Conservation (phyloP, 1,284 basidiomycete species). For the Chondrostereum purpureum region DNA sequence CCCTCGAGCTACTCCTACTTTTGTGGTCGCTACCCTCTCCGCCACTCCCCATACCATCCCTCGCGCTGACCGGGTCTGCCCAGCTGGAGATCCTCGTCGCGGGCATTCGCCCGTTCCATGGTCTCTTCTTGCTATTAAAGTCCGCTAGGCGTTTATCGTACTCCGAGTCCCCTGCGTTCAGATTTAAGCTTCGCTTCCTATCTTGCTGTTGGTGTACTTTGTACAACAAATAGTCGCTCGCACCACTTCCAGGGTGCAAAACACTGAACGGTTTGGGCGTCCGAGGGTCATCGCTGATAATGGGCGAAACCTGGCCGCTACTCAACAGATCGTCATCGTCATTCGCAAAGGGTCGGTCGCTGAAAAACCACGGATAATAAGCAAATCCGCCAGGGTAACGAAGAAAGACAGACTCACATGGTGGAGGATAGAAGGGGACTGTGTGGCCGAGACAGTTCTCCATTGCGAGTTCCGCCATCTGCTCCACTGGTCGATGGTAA, state of each 20-base stretch:
- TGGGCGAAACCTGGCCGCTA: conserved; percentile 68
- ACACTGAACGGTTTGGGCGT: conserved; percentile 37
- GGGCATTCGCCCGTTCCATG: conserved; percentile 1
- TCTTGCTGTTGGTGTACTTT: conserved; percentile 3
- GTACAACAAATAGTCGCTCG: background rate
- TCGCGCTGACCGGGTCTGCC: conserved; percentile 45
- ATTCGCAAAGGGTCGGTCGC: conserved; percentile 3
- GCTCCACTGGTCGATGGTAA: no score
- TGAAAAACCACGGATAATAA: background rate
- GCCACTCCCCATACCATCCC: conserved; percentile 18
- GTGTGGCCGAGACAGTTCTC: background rate
- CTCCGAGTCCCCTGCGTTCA: conserved; percentile 1
- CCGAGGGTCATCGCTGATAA: conserved; percentile 30
- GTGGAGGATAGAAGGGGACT: background rate
- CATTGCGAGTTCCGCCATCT: background rate
- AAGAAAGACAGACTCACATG: background rate
- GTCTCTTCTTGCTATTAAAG: conserved; percentile 3
- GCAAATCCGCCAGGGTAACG: conserved; percentile 1
- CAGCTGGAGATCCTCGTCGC: conserved; percentile 37
- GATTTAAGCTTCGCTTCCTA: background rate
- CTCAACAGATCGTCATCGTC: conserved; percentile 55
- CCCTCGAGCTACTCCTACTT: background rate
- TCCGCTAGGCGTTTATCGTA: background rate
- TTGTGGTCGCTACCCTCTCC: conserved; percentile 14
- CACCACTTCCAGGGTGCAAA: conserved; percentile 12